These are phyloP conservation scores for Backusella circina DNA, from an alignment of 192 early-diverging fungal species.

Conservation along the genomic window DNA sequence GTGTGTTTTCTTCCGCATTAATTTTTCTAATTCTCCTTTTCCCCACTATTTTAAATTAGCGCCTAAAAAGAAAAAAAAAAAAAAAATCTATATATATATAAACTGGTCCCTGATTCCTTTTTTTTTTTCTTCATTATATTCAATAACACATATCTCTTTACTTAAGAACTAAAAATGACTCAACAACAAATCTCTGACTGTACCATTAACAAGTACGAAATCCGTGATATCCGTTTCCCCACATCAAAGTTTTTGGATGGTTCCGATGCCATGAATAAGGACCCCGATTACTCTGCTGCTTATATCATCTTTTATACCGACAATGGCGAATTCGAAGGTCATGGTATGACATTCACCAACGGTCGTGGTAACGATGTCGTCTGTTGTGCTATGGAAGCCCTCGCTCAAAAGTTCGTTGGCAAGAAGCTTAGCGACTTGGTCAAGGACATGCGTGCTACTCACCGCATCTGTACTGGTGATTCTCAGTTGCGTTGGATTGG, in stretches of 20 bases:
- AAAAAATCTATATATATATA: background rate
- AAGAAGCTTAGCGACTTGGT: constrained; percentile 25
- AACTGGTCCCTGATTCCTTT: background rate
- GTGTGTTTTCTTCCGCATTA: background rate
- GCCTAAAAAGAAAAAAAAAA: background rate
- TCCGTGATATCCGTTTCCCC: constrained; percentile 37
- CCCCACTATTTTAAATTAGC: background rate
- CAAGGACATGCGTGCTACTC: constrained; percentile 29
- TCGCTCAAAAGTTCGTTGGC: constrained; percentile 31
- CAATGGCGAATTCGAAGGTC: constrained; percentile 20
- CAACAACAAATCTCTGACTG: constrained; percentile 12
- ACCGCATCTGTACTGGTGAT: constrained; percentile 33
- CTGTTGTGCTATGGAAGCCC: constrained; percentile 26
- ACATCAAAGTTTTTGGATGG: constrained; percentile 35
- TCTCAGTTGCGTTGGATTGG: constrained; percentile 39
- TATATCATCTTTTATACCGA: constrained; percentile 38
- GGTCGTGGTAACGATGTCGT: constrained; percentile 34
- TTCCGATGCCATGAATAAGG: constrained; percentile 43
- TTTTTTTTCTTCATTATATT: constrained; percentile 4
- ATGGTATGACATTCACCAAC: constrained; percentile 36
- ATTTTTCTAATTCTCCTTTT: background rate
- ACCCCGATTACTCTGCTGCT: constrained; percentile 40
- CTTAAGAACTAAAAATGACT: constrained; percentile 12
- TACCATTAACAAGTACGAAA: constrained; percentile 34
- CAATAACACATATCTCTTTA: background rate